Conservation (phyloP, 495 filamentous ascomycete species). For the Echria macrotheca region DNA sequence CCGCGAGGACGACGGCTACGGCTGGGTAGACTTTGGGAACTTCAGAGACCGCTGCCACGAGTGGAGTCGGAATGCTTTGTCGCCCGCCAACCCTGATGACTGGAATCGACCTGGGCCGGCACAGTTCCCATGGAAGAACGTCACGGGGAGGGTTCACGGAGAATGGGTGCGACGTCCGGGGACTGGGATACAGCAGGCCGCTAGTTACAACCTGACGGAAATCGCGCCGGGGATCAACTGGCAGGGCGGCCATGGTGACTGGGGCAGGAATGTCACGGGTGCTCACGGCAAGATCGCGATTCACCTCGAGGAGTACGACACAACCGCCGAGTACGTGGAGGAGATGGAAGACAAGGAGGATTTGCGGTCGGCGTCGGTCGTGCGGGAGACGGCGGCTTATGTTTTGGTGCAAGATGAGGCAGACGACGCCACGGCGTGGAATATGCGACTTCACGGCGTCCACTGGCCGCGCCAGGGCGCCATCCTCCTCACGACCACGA, state of each 20-base stretch:
- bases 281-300: slow-evolving; percentile 46
- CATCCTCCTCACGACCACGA: slow-evolving; percentile 78
- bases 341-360: slow-evolving; percentile 9
- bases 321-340: slow-evolving; percentile 35
- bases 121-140: slow-evolving; percentile 66
- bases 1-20: slow-evolving; percentile 64
- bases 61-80: slow-evolving; percentile 38
- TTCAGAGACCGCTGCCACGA: slow-evolving; percentile 39
- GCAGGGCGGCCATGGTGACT: slow-evolving; percentile 42
- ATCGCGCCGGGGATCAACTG: slow-evolving; percentile 40
- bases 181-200: slow-evolving; percentile 26
- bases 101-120: slow-evolving; percentile 35
- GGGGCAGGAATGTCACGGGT: slow-evolving; percentile 65
- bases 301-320: slow-evolving; percentile 49
- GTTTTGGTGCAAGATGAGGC: slow-evolving; percentile 65
- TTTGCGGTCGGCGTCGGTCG: slow-evolving; percentile 21
- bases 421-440: slow-evolving; percentile 63
- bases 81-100: slow-evolving; percentile 22
- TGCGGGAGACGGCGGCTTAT: slow-evolving; percentile 57
- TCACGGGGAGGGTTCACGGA: slow-evolving; percentile 70
- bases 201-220: slow-evolving; percentile 43
- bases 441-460: slow-evolving; percentile 70
- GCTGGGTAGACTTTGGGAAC: slow-evolving; percentile 59
- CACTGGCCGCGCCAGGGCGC: slow-evolving; percentile 74
- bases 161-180: slow-evolving; percentile 62